Conservation (phyloP, 306 rosid species). For the Corylus heterophylla region DNA sequence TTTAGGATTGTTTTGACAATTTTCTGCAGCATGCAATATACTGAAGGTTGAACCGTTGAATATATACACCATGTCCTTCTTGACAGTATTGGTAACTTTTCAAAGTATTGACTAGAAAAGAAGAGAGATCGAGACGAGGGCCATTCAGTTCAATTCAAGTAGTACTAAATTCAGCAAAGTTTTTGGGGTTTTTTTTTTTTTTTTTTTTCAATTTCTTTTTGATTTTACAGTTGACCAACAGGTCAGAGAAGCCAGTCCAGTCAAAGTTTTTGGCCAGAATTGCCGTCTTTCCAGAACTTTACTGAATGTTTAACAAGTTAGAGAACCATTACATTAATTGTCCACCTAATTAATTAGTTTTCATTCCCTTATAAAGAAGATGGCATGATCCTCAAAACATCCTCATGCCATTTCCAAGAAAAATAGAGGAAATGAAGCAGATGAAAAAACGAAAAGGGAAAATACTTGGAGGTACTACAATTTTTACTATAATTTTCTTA, state of each 20-base stretch:
- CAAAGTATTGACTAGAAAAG: neutral
- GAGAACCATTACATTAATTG: neutral
- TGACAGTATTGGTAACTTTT: neutral
- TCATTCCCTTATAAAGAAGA: neutral
- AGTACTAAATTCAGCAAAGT: neutral
- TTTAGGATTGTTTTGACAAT: too few species aligned
- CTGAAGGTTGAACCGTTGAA: too few species aligned
- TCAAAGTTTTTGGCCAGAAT: conserved; percentile 20
- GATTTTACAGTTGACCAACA: conserved; percentile 17
- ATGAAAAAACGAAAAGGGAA: neutral
- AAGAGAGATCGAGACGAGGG: neutral
- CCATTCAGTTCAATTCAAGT: neutral
- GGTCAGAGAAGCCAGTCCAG: conserved; percentile 6
- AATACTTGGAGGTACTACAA: neutral
- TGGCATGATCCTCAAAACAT: neutral
- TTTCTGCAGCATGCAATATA: too few species aligned
- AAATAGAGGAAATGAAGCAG: neutral
- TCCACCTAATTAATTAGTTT: neutral
- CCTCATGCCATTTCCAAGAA: neutral
- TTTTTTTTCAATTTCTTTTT: too few species aligned
- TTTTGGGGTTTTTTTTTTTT: too few species aligned
- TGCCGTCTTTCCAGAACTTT: conserved; percentile 21
- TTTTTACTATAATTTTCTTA: too few species aligned
- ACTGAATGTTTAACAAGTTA: neutral
- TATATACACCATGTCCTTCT: neutral